Evolutionary conservation across 2,329 filamentous ascomycete species (phyloP), one percentile per base, ranked within the genome.

Genomic region (Aspergillus japonicus): DNA sequence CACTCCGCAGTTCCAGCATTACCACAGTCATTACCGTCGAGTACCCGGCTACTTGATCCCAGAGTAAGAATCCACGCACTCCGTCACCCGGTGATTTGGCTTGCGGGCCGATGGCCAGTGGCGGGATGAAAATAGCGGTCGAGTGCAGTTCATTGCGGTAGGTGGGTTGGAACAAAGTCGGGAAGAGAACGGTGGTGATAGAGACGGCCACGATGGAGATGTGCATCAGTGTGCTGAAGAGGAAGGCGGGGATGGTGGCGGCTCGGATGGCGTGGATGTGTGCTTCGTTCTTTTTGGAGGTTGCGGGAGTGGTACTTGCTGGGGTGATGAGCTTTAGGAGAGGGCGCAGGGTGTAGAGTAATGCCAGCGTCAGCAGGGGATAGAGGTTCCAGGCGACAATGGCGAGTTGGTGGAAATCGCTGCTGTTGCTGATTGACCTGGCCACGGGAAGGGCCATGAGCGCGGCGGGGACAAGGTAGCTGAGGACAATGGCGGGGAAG

Each of bases 361-460:
- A 5, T 12, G 7, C 7, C 1, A 39, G 16, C 1, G 48, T 23
- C 2, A 58, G 19, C 2, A 52, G 3, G 2, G 48, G 42, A 44
- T 54, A 50, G 19, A 55, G 6, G n/a, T 57, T 57, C 55, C 55
- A 57, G 16, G 24, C 19, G 7, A 8, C 35, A 16, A 57, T 50
- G 21, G 48, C 48, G 47, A 16, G 47, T 31, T 57, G 48, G 16
- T 50, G 33, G 14, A 33, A 44, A 6, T 35, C 47, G 26, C 47
- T 57, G 26, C 31, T 29, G 19, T 14, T 16, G 24, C 24, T 21
- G n/a, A 47, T 10, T 19, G 48, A 29, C 2, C 26, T 29, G 26
- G 26, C 26, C 26, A 29, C 26, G 21, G 19, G 10, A 4, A 57
- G 10, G 48, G 16, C 16, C 48, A 52, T 29, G 5, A 47, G 12